Conservation (phyloP, 108 stramenopile genomes). For the Skeletonema potamos region DNA sequence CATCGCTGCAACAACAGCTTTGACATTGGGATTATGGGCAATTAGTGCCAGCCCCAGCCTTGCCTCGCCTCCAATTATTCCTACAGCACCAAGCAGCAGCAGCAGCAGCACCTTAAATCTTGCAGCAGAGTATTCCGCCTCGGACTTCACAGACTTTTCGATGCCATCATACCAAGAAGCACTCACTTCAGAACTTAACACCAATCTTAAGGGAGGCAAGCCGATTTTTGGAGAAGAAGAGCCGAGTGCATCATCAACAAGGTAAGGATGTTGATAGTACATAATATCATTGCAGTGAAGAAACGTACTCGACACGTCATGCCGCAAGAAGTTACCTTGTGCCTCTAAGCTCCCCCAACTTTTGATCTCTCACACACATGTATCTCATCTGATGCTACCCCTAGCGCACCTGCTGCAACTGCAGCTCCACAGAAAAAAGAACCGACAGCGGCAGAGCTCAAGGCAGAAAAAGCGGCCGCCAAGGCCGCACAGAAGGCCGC, state of each 20-base stretch:
- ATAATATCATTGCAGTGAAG: background rate
- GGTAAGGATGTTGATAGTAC: slow-evolving; percentile 3
- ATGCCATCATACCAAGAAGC: slow-evolving; percentile 1
- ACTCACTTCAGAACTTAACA: background rate
- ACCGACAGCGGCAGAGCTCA: slow-evolving; percentile 4
- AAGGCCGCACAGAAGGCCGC: slow-evolving; percentile 13
- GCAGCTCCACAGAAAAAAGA: background rate
- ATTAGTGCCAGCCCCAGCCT: slow-evolving; percentile 8
- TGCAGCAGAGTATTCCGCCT: background rate
- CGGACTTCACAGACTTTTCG: slow-evolving; percentile 13
- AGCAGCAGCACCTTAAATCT: slow-evolving; percentile 2
- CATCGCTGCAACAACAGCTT: background rate
- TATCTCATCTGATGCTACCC: background rate
- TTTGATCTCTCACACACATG: background rate
- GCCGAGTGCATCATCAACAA: background rate
- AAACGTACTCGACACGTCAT: background rate
- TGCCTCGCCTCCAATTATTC: background rate
- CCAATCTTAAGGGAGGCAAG: slow-evolving; percentile 4
- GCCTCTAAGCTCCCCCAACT: background rate
- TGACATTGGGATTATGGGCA: background rate
- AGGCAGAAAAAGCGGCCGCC: slow-evolving; percentile 11
- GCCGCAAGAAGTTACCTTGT: background rate
- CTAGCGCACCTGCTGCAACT: background rate
- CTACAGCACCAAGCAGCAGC: background rate
- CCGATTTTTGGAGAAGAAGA: background rate